Percentiles rank a stretch among this genome's conserved stretches.
Evolutionary conservation across 2,329 filamentous ascomycete species (phyloP).

Genomic region (Fusarium dlaminii): DNA sequence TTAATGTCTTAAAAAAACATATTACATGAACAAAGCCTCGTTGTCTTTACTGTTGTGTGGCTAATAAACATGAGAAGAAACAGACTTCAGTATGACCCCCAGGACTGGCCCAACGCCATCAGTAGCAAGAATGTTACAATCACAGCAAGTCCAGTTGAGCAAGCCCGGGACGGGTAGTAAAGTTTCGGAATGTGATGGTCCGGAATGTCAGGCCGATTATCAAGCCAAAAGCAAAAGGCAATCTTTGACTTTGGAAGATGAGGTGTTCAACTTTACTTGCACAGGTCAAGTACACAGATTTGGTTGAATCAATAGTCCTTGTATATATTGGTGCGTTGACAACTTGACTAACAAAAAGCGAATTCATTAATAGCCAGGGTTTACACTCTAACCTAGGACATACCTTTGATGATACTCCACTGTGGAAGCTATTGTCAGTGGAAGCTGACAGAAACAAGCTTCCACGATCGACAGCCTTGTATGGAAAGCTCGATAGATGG

Average conservation of each 20-base stretch:
- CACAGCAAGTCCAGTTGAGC: not conserved
- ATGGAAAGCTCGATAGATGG: not conserved
- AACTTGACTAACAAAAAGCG: not conserved
- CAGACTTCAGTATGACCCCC: not conserved
- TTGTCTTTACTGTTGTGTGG: not conserved
- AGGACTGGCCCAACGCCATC: not conserved
- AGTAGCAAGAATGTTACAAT: not conserved
- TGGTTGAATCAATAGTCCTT: not conserved
- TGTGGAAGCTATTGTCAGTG: not conserved
- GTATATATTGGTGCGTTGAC: not conserved
- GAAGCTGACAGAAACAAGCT: not conserved
- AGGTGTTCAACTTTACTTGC: not conserved
- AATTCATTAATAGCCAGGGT: not conserved
- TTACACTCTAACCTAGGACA: not conserved
- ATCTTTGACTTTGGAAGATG: not conserved
- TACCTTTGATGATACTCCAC: not conserved
- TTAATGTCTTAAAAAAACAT: slow-evolving; percentile 39
- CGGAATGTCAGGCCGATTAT: slow-evolving; percentile 14
- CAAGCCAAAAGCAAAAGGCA: not conserved
- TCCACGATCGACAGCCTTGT: not conserved
- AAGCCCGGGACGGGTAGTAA: not conserved
- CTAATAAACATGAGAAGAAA: not conserved
- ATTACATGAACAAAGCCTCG: not conserved
- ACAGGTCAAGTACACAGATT: not conserved
- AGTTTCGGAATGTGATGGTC: not conserved